A percentile compares a stretch with the other conserved stretches of the same genome.
These are phyloP conservation scores for Boletus subcaerulescens DNA, from an alignment of 768 basidiomycete genomes.

Conservation along the genomic window DNA sequence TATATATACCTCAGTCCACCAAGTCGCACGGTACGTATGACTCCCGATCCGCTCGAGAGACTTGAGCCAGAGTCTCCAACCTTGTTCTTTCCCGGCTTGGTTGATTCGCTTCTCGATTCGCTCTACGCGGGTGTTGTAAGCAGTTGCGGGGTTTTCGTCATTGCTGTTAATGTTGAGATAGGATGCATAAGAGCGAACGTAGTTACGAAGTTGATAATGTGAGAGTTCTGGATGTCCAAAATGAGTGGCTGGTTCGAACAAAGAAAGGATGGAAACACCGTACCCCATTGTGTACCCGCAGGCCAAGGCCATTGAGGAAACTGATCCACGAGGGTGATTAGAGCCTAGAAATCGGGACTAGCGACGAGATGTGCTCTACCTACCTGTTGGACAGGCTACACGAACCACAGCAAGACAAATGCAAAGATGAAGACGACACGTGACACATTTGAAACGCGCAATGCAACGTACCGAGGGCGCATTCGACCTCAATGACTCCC, in stretches of 20 bases:
- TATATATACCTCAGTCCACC: conserved; percentile 3
- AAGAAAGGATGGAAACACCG: neutral
- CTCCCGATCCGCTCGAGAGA: conserved; percentile 3
- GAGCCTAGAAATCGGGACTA: neutral
- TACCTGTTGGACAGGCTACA: neutral
- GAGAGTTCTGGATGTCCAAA: conserved; percentile 22
- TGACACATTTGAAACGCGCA: neutral
- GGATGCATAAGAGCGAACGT: neutral
- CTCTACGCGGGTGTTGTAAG: conserved; percentile 48
- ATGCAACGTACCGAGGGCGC: neutral
- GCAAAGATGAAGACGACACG: no score
- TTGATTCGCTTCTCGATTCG: conserved; percentile 36
- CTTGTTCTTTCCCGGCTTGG: neutral
- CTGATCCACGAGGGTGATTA: neutral
- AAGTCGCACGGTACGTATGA: conserved; percentile 30
- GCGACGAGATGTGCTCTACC: neutral
- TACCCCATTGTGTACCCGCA: conserved; percentile 2
- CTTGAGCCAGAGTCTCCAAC: neutral
- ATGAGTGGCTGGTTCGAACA: neutral
- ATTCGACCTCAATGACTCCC: conserved; percentile 5
- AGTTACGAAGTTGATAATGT: conserved; percentile 32
- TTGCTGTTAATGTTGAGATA: conserved; percentile 20
- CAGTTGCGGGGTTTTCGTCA: conserved; percentile 35
- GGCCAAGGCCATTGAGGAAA: conserved; percentile 8
- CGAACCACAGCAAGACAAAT: no score